Evolutionary conservation across 2,329 filamentous ascomycete species (phyloP).

Genomic region (Tolypocladium ovalisporum): DNA sequence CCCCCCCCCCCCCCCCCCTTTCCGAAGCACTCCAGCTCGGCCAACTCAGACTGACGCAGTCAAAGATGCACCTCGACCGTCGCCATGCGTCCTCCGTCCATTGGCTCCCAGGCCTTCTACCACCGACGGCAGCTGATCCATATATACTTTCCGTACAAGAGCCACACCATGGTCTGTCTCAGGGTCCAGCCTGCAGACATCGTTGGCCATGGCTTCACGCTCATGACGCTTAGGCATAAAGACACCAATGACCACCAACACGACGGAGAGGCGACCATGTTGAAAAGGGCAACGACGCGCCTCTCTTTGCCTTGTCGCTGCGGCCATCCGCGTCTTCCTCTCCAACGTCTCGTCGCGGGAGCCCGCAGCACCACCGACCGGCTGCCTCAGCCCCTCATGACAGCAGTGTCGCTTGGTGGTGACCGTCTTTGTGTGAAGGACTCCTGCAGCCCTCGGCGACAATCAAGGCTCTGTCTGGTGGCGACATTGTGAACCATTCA

Average conservation of each 20-base stretch:
- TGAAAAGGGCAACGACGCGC: neutral
- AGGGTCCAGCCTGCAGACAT: too few species aligned
- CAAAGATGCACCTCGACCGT: neutral
- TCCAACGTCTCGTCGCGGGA: neutral
- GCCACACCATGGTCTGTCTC: neutral
- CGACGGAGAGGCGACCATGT: neutral
- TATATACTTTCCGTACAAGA: neutral
- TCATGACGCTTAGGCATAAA: neutral
- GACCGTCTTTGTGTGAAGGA: too few species aligned
- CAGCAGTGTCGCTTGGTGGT: neutral
- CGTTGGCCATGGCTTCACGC: too few species aligned
- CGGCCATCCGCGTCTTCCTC: neutral
- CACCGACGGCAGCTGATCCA: neutral
- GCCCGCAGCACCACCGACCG: neutral
- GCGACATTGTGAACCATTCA: neutral
- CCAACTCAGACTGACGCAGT: neutral
- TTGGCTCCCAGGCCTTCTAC: neutral
- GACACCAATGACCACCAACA: neutral
- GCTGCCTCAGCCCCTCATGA: neutral
- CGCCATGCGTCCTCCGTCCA: neutral
- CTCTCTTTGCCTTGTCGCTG: neutral
- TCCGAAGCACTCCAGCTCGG: neutral
- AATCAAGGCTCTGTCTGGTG: neutral
- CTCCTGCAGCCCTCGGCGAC: neutral
- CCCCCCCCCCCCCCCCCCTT: too few species aligned